phyloP scores from a whole-genome alignment of 208 protist species.

The Wallacemonas sp. region DNA sequence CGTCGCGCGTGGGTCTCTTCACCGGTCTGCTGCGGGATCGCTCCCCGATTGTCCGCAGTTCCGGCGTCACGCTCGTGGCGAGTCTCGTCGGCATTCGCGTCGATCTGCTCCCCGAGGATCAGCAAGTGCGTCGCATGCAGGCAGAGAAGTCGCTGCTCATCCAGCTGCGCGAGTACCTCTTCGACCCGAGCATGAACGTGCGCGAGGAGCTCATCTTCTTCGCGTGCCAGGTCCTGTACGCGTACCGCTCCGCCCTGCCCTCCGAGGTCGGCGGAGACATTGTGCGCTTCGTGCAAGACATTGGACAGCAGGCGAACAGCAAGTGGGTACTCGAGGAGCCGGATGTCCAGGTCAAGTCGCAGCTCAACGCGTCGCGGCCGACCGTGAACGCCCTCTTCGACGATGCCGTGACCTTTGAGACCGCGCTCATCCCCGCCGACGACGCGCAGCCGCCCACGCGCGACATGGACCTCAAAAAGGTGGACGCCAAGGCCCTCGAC shows the following conservation, averaged over 20 bases:
- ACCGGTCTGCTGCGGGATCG: conserved; percentile 76
- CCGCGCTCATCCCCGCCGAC: conserved; percentile 44
- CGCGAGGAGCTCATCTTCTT: conserved; percentile 89
- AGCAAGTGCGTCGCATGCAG: conserved; percentile 74
- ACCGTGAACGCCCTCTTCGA: conserved; percentile 81
- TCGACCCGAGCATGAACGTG: conserved; percentile 86
- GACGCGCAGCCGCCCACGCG: conserved; percentile 36
- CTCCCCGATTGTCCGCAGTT: conserved; percentile 88
- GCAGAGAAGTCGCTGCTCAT: conserved; percentile 89
- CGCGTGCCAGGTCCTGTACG: conserved; percentile 68
- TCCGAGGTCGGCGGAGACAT: conserved; percentile 29
- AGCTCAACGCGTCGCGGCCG: conserved; percentile 70
- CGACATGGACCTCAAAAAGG: conserved; percentile 22
- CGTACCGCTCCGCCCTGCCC: conserved; percentile 48
- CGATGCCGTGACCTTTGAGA: conserved; percentile 70
- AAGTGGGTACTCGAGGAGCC: conserved; percentile 70
- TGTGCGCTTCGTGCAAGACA: conserved; percentile 49
- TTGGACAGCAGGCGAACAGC: conserved; percentile 27
- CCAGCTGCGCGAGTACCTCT: conserved; percentile 72
- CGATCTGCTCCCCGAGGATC: conserved; percentile 49
- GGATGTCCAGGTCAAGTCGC: conserved; percentile 77
- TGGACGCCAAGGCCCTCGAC: conserved; percentile 30
- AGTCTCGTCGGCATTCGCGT: conserved; percentile 71
- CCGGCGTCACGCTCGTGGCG: conserved; percentile 83
- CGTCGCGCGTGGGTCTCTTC: conserved; percentile 69